Percentiles rank a stretch among this genome's conserved stretches.
These are phyloP conservation scores for Aspergillaceae sp. DNA, from an alignment of 2,329 filamentous ascomycete genomes.

Conservation along the genomic window DNA sequence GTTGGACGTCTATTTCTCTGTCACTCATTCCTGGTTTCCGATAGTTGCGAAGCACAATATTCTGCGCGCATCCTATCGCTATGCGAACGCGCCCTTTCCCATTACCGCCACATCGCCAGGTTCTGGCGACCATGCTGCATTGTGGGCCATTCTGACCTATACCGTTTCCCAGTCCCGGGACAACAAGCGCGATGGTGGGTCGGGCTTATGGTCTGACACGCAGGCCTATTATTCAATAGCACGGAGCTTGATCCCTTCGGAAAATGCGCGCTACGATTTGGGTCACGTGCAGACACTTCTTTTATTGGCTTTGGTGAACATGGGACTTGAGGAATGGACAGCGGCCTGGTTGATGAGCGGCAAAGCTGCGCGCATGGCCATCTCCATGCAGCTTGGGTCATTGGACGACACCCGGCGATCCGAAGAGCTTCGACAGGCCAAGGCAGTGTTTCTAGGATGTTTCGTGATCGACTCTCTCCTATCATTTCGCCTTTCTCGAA, in stretches of 20 bases:
- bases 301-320: constrained; percentile 42
- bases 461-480: constrained; percentile 47
- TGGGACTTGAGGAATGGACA: constrained; percentile 39
- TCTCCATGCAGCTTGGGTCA: constrained; percentile 28
- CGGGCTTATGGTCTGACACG: constrained; percentile 15
- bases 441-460: constrained; percentile 44
- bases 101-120: constrained; percentile 21
- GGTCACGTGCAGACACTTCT: constrained; percentile 39
- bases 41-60: constrained; percentile 51
- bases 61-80: constrained; percentile 48
- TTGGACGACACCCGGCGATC: constrained; percentile 19
- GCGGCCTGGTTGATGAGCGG: constrained; percentile 48
- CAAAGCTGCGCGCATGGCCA: constrained; percentile 42
- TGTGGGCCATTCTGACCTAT: constrained; percentile 39
- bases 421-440: constrained; percentile 26
- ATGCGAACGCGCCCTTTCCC: constrained; percentile 36
- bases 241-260: constrained; percentile 30
- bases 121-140: constrained; percentile 34
- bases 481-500: constrained; percentile 39
- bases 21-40: constrained; percentile 52
- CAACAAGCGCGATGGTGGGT: constrained; percentile 9
- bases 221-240: constrained; percentile 30
- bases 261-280: constrained; percentile 31
- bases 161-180: constrained; percentile 26
- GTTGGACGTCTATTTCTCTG: constrained; percentile 50